Evolutionary conservation across 768 basidiomycete species (phyloP).

Genomic region (Chalciporus pseudorubinellus): DNA sequence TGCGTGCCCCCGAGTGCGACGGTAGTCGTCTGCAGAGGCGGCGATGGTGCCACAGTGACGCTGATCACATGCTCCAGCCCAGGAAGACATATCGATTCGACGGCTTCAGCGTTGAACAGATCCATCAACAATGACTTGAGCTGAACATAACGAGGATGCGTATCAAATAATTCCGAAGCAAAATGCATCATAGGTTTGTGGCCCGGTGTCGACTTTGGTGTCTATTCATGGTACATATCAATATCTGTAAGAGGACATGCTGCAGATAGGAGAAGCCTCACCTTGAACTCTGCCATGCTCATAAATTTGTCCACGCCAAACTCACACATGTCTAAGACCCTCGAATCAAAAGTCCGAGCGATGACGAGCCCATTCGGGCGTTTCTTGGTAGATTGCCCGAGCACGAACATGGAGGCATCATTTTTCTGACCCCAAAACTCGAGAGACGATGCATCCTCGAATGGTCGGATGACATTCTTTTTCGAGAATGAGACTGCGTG

Average conservation of each 20-base stretch:
- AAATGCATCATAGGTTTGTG: slow-evolving; percentile 94
- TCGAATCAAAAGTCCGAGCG: slow-evolving; percentile 80
- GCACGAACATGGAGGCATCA: slow-evolving; percentile 86
- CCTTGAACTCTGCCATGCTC: slow-evolving; percentile 83
- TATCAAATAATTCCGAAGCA: slow-evolving; percentile 91
- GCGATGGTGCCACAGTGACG: slow-evolving; percentile 68
- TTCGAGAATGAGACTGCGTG: slow-evolving; percentile 90
- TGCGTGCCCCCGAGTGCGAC: slow-evolving; percentile 15
- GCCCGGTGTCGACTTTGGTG: slow-evolving; percentile 84
- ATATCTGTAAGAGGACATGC: not conserved
- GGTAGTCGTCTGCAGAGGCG: slow-evolving; percentile 46
- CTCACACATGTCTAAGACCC: slow-evolving; percentile 93
- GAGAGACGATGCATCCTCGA: slow-evolving; percentile 76
- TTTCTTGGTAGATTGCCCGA: slow-evolving; percentile 94
- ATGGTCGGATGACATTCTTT: slow-evolving; percentile 88
- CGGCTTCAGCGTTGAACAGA: slow-evolving; percentile 85
- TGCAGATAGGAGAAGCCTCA: slow-evolving; percentile 32
- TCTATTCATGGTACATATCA: slow-evolving; percentile 44
- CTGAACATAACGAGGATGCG: slow-evolving; percentile 88
- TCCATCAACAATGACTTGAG: slow-evolving; percentile 89
- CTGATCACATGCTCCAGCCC: slow-evolving; percentile 89
- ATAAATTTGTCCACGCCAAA: slow-evolving; percentile 81
- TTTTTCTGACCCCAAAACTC: slow-evolving; percentile 95
- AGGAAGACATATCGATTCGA: slow-evolving; percentile 78
- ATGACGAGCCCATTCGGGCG: slow-evolving; percentile 84